Evolutionary conservation across 2,329 filamentous ascomycete genomes (phyloP).

Genomic region (Alternaria conjuncta): DNA sequence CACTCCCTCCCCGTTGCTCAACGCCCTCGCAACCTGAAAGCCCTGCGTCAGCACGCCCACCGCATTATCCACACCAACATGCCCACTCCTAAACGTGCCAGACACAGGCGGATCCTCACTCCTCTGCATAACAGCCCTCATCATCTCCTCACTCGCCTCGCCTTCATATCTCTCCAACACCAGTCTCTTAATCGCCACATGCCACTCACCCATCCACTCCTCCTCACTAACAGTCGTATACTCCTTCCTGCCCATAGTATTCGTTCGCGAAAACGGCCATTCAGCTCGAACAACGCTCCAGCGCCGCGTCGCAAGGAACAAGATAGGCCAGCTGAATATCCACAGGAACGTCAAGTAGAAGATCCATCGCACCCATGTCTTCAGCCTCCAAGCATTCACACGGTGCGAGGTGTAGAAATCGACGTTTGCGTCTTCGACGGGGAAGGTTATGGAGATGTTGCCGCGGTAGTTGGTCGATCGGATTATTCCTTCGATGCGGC

Average conservation of each 20-base stretch:
- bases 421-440: slow-evolving; percentile 61
- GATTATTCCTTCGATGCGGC: slow-evolving; percentile 63
- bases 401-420: slow-evolving; percentile 71
- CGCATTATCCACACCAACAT: slow-evolving; percentile 40
- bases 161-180: slow-evolving; percentile 65
- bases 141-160: slow-evolving; percentile 58
- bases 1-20: slow-evolving; percentile 23
- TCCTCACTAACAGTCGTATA: slow-evolving; percentile 60
- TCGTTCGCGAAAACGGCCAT: slow-evolving; percentile 62
- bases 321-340: slow-evolving; percentile 73
- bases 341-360: slow-evolving; percentile 72
- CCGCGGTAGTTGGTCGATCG: slow-evolving; percentile 72
- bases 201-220: slow-evolving; percentile 70
- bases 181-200: slow-evolving; percentile 63
- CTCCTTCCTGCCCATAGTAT: slow-evolving; percentile 45
- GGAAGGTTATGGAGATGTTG: slow-evolving; percentile 64
- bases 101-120: slow-evolving; percentile 55
- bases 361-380: slow-evolving; percentile 67
- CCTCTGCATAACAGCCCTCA: slow-evolving; percentile 37
- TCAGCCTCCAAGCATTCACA: slow-evolving; percentile 70
- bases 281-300: slow-evolving; percentile 69
- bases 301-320: slow-evolving; percentile 70
- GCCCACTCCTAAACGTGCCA: slow-evolving; percentile 35
- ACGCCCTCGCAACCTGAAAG: slow-evolving; percentile 38
- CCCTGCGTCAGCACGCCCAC: slow-evolving; percentile 44